These are phyloP conservation scores for Alopecurus myosuroides DNA, from an alignment of 176 grass and related monocot species.

Conservation along the genomic window DNA sequence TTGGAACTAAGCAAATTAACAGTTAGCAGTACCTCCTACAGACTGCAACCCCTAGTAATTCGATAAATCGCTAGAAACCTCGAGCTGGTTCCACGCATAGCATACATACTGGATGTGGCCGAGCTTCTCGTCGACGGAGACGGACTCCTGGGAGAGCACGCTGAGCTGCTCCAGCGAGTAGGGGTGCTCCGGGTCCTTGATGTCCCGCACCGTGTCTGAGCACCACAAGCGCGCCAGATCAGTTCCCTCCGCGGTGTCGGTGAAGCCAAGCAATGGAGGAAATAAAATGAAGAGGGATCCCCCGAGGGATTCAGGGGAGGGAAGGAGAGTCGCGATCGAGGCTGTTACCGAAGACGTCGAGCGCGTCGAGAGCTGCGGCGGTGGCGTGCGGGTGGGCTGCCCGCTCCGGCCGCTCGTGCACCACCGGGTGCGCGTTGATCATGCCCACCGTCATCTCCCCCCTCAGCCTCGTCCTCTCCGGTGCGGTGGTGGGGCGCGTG, in stretches of 20 bases:
- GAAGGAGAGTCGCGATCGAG: too few relatives aligned
- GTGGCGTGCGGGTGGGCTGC: slow-evolving; percentile 45
- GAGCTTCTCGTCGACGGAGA: slow-evolving; percentile 87
- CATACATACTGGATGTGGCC: slow-evolving; percentile 75
- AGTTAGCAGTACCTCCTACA: background rate
- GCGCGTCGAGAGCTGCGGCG: slow-evolving; percentile 52
- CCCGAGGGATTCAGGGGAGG: background rate
- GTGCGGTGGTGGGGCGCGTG: background rate
- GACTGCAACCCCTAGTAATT: background rate
- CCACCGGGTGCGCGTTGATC: slow-evolving; percentile 98
- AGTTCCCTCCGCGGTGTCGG: background rate
- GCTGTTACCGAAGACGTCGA: slow-evolving; percentile 72
- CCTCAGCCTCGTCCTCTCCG: background rate
- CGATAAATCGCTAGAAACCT: background rate
- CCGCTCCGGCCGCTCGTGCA: slow-evolving; percentile 74
- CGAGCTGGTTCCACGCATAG: background rate
- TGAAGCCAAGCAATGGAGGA: background rate
- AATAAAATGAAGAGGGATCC: background rate
- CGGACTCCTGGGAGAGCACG: slow-evolving; percentile 90
- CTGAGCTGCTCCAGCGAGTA: slow-evolving; percentile 99
- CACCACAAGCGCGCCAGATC: background rate
- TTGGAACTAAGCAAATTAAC: background rate
- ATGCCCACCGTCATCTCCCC: slow-evolving; percentile 84
- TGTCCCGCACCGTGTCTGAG: slow-evolving; percentile 88
- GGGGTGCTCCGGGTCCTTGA: slow-evolving; percentile 99